Evolutionary conservation across 768 basidiomycete genomes (phyloP).

Genomic region (Phaffia tasmanica): DNA sequence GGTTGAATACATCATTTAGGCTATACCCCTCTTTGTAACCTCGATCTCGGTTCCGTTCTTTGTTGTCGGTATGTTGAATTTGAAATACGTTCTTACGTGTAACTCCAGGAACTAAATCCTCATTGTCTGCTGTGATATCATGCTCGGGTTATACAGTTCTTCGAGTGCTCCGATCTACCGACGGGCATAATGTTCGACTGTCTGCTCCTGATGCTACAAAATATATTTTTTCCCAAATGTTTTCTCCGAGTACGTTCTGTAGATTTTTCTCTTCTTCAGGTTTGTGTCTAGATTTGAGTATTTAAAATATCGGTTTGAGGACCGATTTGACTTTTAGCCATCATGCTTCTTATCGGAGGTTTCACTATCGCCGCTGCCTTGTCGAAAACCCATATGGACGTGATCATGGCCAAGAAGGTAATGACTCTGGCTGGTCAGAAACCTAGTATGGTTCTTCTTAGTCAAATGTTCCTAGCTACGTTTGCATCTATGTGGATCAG

Average conservation of each 20-base stretch:
- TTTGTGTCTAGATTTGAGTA: no score
- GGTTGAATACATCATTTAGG: constrained; percentile 44
- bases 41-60: constrained; percentile 79
- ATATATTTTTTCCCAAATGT: constrained; percentile 89
- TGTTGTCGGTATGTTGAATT: constrained; percentile 44
- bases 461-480: constrained; percentile 91
- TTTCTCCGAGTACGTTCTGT: constrained; percentile 53
- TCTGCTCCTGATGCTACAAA: constrained; percentile 63
- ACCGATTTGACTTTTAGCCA: constrained; percentile 39
- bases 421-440: constrained; percentile 79
- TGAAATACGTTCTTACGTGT: no score
- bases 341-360: constrained; percentile 95
- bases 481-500: constrained; percentile 99
- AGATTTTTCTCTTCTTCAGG: no score
- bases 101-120: no score
- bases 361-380: constrained; percentile 96
- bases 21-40: constrained; percentile 95
- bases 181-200: constrained; percentile 46
- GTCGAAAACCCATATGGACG: constrained; percentile 88
- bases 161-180: constrained; percentile 57
- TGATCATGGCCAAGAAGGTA: constrained; percentile 74
- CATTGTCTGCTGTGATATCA: no score
- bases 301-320: no score
- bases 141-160: constrained; percentile 39
- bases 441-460: constrained; percentile 74